A percentile compares a stretch with the other conserved stretches of the same genome.
Evolutionary conservation across 2,329 filamentous ascomycete species (phyloP).

Genomic region (Didymella pinodella): DNA sequence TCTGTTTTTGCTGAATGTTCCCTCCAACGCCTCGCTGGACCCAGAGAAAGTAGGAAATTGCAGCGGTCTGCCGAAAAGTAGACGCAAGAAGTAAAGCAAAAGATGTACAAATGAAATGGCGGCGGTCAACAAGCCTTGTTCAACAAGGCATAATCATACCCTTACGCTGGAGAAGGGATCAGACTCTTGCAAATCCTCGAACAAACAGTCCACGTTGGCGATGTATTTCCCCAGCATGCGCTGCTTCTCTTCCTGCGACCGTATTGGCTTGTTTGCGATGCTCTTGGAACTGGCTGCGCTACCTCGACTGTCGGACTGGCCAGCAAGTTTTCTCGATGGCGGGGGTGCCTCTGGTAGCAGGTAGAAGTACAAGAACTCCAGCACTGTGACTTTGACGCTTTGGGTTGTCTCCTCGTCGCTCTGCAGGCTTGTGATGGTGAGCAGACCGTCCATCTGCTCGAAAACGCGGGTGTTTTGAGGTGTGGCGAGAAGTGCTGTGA

Average conservation of each 20-base stretch:
- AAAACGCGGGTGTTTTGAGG: slow-evolving; percentile 91
- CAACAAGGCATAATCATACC: slow-evolving; percentile 2
- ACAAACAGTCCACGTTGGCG: slow-evolving; percentile 80
- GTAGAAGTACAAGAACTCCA: slow-evolving; percentile 98
- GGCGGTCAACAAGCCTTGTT: background rate
- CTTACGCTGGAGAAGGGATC: slow-evolving; percentile 62
- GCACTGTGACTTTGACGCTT: slow-evolving; percentile 92
- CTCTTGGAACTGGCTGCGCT: slow-evolving; percentile 42
- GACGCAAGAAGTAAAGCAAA: slow-evolving; percentile 23
- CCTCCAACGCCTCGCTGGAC: slow-evolving; percentile 39
- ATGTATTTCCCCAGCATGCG: slow-evolving; percentile 77
- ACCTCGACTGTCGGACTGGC: slow-evolving; percentile 44
- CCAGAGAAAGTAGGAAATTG: slow-evolving; percentile 23
- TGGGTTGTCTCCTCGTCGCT: slow-evolving; percentile 84
- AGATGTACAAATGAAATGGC: slow-evolving; percentile 28
- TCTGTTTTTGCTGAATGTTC: slow-evolving; percentile 23
- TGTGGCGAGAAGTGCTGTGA: slow-evolving; percentile 84
- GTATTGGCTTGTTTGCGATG: slow-evolving; percentile 52
- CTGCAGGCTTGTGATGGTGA: slow-evolving; percentile 92
- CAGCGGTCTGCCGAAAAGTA: slow-evolving; percentile 19
- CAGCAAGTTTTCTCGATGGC: slow-evolving; percentile 47
- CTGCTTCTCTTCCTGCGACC: slow-evolving; percentile 83
- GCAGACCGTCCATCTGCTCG: slow-evolving; percentile 87
- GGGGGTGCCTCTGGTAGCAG: slow-evolving; percentile 86
- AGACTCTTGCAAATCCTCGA: slow-evolving; percentile 81